Evolutionary conservation across 805 yeast genomes (phyloP).

Genomic region (Maudiozyma serrabonitensis): DNA sequence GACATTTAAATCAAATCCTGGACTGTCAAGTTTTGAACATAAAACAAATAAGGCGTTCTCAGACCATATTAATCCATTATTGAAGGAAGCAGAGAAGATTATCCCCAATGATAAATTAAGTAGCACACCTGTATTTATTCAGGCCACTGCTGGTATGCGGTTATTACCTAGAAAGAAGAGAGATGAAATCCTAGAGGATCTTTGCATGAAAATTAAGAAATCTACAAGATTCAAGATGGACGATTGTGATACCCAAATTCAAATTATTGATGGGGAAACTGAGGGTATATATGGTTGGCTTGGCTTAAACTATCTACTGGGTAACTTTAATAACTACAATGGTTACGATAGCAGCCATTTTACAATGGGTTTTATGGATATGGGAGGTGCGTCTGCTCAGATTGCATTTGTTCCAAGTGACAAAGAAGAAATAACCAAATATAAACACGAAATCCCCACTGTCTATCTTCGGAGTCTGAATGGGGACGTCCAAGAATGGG

Average conservation of each 20-base stretch:
- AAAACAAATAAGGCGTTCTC: conserved; percentile 53
- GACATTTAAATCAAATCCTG: conserved; percentile 71
- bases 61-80: conserved; percentile 54
- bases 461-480: conserved; percentile 57
- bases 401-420: conserved; percentile 82
- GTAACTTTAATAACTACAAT: conserved; percentile 45
- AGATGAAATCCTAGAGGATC: conserved; percentile 41
- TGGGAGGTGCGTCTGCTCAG: conserved; percentile 99
- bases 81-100: conserved; percentile 57
- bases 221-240: conserved; percentile 45
- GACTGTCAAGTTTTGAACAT: conserved; percentile 61
- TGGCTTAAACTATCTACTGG: conserved; percentile 75
- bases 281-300: conserved; percentile 97
- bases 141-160: conserved; percentile 97
- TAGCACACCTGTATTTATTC: conserved; percentile 78
- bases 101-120: conserved; percentile 53
- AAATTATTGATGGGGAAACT: conserved; percentile 85
- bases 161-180: conserved; percentile 50
- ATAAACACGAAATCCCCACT: conserved; percentile 61
- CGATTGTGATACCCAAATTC: conserved; percentile 61
- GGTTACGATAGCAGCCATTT: conserved; percentile 29
- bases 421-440: conserved; percentile 47
- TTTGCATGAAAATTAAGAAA: conserved; percentile 48
- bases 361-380: conserved; percentile 93
- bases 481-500: conserved; percentile 69